A percentile compares a stretch with the other conserved stretches of the same genome.
Evolutionary conservation across 257 asterid genomes (phyloP).

Genomic region (Nicotiana obtusifolia): DNA sequence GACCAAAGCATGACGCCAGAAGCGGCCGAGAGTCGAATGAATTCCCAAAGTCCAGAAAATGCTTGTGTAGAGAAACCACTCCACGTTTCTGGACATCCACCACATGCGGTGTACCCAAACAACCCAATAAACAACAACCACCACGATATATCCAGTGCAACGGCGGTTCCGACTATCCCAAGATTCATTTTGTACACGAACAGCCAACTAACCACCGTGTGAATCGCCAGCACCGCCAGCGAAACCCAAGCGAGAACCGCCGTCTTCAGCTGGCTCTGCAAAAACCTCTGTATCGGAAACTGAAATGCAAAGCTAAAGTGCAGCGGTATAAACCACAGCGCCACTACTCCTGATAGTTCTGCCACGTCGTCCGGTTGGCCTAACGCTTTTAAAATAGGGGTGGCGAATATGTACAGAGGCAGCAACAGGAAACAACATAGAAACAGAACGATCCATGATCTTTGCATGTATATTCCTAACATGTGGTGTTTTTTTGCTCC

Average conservation of each 20-base stretch:
- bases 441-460: constrained; percentile 28
- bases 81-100: constrained; percentile 49
- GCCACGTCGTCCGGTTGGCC: constrained; percentile 34
- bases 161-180: constrained; percentile 32
- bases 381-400: constrained; percentile 27
- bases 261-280: constrained; percentile 46
- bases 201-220: constrained; percentile 27
- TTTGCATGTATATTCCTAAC: constrained; percentile 31
- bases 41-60: constrained; percentile 36
- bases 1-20: constrained; percentile 55
- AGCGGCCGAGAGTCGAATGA: constrained; percentile 34
- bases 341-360: constrained; percentile 21
- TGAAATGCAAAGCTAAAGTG: constrained; percentile 31
- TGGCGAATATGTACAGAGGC: constrained; percentile 26
- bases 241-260: constrained; percentile 31
- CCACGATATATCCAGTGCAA: constrained; percentile 37
- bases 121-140: constrained; percentile 31
- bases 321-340: constrained; percentile 27
- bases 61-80: constrained; percentile 37
- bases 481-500: constrained; percentile 29
- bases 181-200: constrained; percentile 16
- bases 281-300: constrained; percentile 27
- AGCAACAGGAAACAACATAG: constrained; percentile 17
- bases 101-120: constrained; percentile 24
- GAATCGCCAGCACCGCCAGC: constrained; percentile 15